phyloP scores from a whole-genome alignment of 1,284 basidiomycete genomes.

The Phellopilus nigrolimitatus region DNA sequence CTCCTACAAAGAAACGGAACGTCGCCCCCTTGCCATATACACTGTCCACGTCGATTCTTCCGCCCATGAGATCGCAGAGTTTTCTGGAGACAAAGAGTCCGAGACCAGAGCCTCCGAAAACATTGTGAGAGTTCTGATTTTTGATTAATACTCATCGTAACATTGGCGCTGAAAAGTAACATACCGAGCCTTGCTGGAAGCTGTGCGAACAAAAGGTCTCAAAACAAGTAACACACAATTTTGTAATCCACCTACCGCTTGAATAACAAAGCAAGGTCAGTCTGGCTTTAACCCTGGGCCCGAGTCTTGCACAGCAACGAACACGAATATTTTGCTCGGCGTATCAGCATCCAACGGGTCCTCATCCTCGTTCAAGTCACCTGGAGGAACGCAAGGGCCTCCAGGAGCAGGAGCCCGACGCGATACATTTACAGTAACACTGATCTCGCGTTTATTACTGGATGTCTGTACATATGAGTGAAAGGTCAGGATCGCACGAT shows the following conservation, averaged over 20 bases:
- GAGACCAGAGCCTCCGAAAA: slow-evolving; percentile 29
- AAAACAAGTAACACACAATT: not conserved
- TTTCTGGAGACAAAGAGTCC: slow-evolving; percentile 28
- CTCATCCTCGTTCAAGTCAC: slow-evolving; percentile 2
- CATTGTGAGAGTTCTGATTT: slow-evolving; percentile 25
- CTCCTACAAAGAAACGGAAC: slow-evolving; percentile 28
- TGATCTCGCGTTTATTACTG: slow-evolving; percentile 22
- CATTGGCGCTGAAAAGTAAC: not conserved
- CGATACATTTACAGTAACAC: slow-evolving; percentile 25
- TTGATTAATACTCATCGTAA: not conserved
- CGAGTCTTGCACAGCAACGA: slow-evolving; percentile 26
- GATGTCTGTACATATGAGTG: slow-evolving; percentile 14
- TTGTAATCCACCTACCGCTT: slow-evolving; percentile 21
- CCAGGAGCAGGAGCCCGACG: slow-evolving; percentile 18
- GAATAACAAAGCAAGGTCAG: slow-evolving; percentile 24
- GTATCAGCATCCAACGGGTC: slow-evolving; percentile 13
- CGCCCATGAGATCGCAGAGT: slow-evolving; percentile 28
- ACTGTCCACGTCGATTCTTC: slow-evolving; percentile 28
- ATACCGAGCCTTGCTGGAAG: slow-evolving; percentile 26
- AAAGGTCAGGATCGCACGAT: not conserved
- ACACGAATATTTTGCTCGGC: slow-evolving; percentile 22
- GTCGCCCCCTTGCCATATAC: too few relatives aligned
- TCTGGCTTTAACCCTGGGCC: slow-evolving; percentile 27
- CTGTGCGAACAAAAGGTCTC: slow-evolving; percentile 13
- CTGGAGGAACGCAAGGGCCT: slow-evolving; percentile 22